Evolutionary conservation across 495 filamentous ascomycete species (phyloP).

Genomic region (Aspergillus asperescens): DNA sequence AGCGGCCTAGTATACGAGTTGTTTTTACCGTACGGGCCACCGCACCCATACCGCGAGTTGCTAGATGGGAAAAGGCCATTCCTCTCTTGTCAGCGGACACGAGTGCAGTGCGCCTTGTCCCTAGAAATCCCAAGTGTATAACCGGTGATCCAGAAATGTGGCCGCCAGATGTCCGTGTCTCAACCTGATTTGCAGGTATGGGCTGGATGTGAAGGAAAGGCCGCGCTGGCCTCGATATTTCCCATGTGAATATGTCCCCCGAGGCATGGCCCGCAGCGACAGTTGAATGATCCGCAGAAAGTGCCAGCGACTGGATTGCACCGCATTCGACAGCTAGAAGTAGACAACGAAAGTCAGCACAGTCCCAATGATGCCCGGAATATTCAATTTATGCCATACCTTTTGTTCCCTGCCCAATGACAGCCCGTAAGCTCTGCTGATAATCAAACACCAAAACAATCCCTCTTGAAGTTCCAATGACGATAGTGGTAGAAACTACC

Average conservation of each 20-base stretch:
- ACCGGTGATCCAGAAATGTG: slow-evolving; percentile 72
- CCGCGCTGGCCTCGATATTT: slow-evolving; percentile 68
- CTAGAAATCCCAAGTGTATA: slow-evolving; percentile 90
- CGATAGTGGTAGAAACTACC: slow-evolving; percentile 82
- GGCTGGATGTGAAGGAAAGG: slow-evolving; percentile 88
- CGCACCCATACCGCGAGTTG: slow-evolving; percentile 82
- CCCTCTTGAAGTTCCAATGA: slow-evolving; percentile 87
- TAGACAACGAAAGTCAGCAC: not conserved
- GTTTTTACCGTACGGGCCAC: slow-evolving; percentile 83
- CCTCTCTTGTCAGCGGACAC: slow-evolving; percentile 93
- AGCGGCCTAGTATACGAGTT: slow-evolving; percentile 84
- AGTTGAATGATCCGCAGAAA: slow-evolving; percentile 90
- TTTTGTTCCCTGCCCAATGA: slow-evolving; percentile 92
- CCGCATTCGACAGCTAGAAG: slow-evolving; percentile 82
- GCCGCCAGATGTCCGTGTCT: slow-evolving; percentile 66
- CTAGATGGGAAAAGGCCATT: slow-evolving; percentile 97
- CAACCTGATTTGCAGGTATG: slow-evolving; percentile 58
- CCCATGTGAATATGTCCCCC: slow-evolving; percentile 96
- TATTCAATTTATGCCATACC: slow-evolving; percentile 44
- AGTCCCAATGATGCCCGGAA: not conserved
- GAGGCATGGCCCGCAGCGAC: slow-evolving; percentile 84
- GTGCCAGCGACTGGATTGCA: slow-evolving; percentile 75
- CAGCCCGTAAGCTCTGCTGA: slow-evolving; percentile 86
- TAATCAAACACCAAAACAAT: slow-evolving; percentile 95
- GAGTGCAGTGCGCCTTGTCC: slow-evolving; percentile 89